Evolutionary conservation across 208 protist species (phyloP).

Genomic region (Angomonas ambiguus): DNA sequence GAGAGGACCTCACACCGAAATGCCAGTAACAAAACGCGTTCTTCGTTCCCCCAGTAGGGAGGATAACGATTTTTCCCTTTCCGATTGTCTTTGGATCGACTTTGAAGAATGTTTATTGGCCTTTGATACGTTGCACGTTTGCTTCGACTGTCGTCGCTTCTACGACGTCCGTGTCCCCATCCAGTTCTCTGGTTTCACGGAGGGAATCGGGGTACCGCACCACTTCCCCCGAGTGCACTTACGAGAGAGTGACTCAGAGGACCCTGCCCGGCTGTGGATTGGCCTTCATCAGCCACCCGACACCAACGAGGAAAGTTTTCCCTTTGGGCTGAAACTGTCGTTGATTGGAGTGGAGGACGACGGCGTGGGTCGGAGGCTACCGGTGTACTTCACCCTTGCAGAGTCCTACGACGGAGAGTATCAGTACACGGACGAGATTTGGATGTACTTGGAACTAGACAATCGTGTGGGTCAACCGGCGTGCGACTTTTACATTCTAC

Average conservation of each 20-base stretch:
- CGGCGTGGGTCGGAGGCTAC: background rate
- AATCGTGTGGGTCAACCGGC: background rate
- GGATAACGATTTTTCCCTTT: conserved; percentile 5
- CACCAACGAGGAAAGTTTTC: background rate
- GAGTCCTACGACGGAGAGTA: conserved; percentile 52
- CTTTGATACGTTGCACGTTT: conserved; percentile 44
- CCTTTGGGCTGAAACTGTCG: conserved; percentile 36
- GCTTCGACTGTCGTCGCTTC: conserved; percentile 63
- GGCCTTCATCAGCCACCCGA: conserved; percentile 47
- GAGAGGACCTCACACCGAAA: background rate
- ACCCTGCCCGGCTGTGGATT: conserved; percentile 47
- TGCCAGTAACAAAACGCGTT: conserved; percentile 4
- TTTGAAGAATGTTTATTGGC: conserved; percentile 30
- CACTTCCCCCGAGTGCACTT: conserved; percentile 30
- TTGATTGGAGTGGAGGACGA: conserved; percentile 32
- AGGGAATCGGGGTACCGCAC: conserved; percentile 19
- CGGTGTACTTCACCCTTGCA: conserved; percentile 32
- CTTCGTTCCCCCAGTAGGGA: conserved; percentile 12
- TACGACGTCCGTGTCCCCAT: conserved; percentile 50
- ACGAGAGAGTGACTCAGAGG: background rate
- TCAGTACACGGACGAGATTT: conserved; percentile 41
- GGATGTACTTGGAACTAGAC: conserved; percentile 72
- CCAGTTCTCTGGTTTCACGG: conserved; percentile 15
- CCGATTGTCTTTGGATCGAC: conserved; percentile 40
- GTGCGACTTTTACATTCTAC: conserved; percentile 41